Percentiles rank a stretch among this genome's conserved stretches.
Evolutionary conservation across 352 stramenopile genomes (phyloP).

Genomic region (Phytopythium sindhum): DNA sequence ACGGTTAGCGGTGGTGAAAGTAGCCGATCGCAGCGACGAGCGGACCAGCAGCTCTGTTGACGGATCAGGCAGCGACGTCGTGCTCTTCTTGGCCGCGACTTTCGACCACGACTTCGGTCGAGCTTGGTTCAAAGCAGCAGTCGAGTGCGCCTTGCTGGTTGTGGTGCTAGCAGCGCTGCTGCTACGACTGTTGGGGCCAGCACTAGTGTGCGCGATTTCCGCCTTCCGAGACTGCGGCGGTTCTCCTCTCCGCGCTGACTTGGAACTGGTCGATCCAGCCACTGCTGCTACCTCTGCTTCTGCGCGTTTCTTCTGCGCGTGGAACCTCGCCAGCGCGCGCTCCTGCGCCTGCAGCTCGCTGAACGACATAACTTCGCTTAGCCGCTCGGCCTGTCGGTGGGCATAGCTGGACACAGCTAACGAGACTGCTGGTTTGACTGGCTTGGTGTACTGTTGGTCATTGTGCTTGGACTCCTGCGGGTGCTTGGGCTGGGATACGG

Average conservation of each 20-base stretch:
- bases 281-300: conserved; percentile 1
- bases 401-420: not conserved
- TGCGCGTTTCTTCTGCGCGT: conserved; percentile 31
- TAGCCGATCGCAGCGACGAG: not conserved
- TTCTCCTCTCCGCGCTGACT: conserved; percentile 11
- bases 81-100: conserved; percentile 3
- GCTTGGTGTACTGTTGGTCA: not conserved
- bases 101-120: not conserved
- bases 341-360: conserved; percentile 53
- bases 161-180: not conserved
- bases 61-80: not conserved
- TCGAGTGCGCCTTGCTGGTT: not conserved
- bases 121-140: not conserved
- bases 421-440: not conserved
- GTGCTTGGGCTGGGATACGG: not conserved
- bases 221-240: not conserved
- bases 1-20: not conserved
- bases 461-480: conserved; percentile 7
- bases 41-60: not conserved
- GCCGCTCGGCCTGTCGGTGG: conserved; percentile 17
- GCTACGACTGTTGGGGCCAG: not conserved
- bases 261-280: not conserved
- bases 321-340: conserved; percentile 35
- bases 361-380: conserved; percentile 40
- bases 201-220: not conserved